Percentiles rank a stretch among this genome's conserved stretches.
These are phyloP conservation scores for Saturnispora kantuleensis DNA, from an alignment of 805 yeast genomes.

Conservation along the genomic window DNA sequence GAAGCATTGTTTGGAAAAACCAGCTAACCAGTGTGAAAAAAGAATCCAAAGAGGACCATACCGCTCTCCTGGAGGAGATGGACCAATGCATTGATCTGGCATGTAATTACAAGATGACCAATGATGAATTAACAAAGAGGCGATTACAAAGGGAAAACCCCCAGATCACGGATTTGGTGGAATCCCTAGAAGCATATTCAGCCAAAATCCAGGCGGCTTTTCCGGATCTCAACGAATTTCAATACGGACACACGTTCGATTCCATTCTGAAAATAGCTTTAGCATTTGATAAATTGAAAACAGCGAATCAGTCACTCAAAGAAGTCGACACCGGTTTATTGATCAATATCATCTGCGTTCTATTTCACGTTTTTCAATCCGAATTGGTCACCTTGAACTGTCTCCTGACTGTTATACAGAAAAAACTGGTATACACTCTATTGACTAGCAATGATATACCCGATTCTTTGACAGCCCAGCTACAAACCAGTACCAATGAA, in stretches of 20 bases:
- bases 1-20: constrained; percentile 43
- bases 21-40: constrained; percentile 32
- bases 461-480: constrained; percentile 10
- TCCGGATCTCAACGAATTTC: constrained; percentile 23
- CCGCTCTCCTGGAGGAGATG: constrained; percentile 13
- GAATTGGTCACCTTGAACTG: constrained; percentile 19
- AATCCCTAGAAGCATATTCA: constrained; percentile 19
- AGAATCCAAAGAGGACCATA: constrained; percentile 11
- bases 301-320: constrained; percentile 8
- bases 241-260: constrained; percentile 24
- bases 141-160: constrained; percentile 13
- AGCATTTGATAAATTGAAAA: constrained; percentile 15
- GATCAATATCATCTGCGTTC: constrained; percentile 21
- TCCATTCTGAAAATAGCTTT: constrained; percentile 19
- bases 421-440: constrained; percentile 20
- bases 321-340: constrained; percentile 11
- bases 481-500: background rate
- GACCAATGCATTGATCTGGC: constrained; percentile 20
- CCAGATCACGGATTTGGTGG: constrained; percentile 10
- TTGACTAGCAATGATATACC: constrained; percentile 8
- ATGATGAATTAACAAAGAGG: constrained; percentile 12
- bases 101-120: constrained; percentile 21
- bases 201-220: constrained; percentile 19
- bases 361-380: constrained; percentile 19
- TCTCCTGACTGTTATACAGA: constrained; percentile 19